A percentile compares a stretch with the other conserved stretches of the same genome.
Conservation (phyloP, 352 stramenopile species). For the Plasmopara halstedii region DNA sequence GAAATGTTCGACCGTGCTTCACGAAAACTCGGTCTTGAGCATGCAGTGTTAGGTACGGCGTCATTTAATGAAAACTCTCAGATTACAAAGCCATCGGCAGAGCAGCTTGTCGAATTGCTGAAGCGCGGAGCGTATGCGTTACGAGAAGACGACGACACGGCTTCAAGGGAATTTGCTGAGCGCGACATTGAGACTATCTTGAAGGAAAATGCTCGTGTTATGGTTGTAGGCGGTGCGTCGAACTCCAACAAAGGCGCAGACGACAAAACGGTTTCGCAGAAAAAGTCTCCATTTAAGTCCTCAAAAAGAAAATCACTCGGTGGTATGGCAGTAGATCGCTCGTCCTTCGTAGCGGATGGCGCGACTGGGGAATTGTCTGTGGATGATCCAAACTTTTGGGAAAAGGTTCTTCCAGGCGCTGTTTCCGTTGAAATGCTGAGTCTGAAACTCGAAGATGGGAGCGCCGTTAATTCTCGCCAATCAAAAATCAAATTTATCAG, state of each 20-base stretch:
- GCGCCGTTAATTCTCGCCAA: conserved; percentile 66
- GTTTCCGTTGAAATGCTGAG: conserved; percentile 85
- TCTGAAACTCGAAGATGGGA: conserved; percentile 82
- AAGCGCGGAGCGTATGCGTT: conserved; percentile 98
- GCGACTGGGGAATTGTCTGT: conserved; percentile 89
- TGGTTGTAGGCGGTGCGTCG: conserved; percentile 46
- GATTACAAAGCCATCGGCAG: conserved; percentile 73
- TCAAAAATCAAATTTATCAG: conserved; percentile 87
- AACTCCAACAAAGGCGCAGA: conserved; percentile 25
- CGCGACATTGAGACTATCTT: conserved; percentile 96
- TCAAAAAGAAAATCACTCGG: conserved; percentile 66
- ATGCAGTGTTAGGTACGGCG: conserved; percentile 94
- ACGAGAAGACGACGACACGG: conserved; percentile 94
- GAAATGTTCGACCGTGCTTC: conserved; percentile 99
- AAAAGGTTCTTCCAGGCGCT: conserved; percentile 84
- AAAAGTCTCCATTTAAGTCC: conserved; percentile 42
- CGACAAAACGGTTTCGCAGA: conserved; percentile 17
- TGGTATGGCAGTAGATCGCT: conserved; percentile 78
- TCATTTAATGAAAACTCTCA: conserved; percentile 88
- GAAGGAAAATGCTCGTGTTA: conserved; percentile 78
- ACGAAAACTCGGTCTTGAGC: conserved; percentile 97
- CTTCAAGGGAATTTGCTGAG: conserved; percentile 91
- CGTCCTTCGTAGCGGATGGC: conserved; percentile 88
- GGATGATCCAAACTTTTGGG: conserved; percentile 96
- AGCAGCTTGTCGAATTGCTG: conserved; percentile 96